Evolutionary conservation across 441 rosid species (phyloP).

Genomic region (Pelargonium fulgidum): DNA sequence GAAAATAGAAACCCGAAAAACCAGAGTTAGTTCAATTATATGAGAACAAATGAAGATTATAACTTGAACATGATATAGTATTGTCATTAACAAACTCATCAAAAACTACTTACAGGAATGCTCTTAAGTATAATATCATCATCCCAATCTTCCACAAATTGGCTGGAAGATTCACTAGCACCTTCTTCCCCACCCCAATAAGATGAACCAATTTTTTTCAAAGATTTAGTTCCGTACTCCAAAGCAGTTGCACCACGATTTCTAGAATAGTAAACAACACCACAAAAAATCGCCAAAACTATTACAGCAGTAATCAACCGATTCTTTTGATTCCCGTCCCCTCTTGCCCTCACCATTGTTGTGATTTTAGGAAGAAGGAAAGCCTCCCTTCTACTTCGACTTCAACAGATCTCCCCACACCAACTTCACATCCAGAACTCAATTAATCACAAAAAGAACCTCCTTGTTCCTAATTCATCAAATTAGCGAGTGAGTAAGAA

Average conservation of each 20-base stretch:
- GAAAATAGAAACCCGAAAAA: not conserved
- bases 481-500: not conserved
- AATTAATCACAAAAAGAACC: not conserved
- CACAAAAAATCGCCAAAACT: conserved; percentile 24
- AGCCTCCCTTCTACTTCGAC: not conserved
- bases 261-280: conserved; percentile 43
- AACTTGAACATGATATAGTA: not conserved
- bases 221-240: conserved; percentile 71
- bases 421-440: not conserved
- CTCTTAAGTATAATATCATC: conserved; percentile 54
- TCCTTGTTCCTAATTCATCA: not conserved
- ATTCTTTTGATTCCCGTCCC: conserved; percentile 66
- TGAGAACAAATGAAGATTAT: too few relatives aligned
- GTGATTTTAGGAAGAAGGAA: not conserved
- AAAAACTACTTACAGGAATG: conserved; percentile 64
- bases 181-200: conserved; percentile 84
- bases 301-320: conserved; percentile 38
- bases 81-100: conserved; percentile 8
- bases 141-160: conserved; percentile 45
- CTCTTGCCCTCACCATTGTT: conserved; percentile 54
- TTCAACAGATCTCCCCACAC: not conserved
- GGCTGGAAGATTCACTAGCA: conserved; percentile 36
- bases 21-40: not conserved
- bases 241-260: conserved; percentile 56
- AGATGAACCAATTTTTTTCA: conserved; percentile 84